Conservation (phyloP, 805 yeast genomes). For the Yamadazyma ubonensis region DNA sequence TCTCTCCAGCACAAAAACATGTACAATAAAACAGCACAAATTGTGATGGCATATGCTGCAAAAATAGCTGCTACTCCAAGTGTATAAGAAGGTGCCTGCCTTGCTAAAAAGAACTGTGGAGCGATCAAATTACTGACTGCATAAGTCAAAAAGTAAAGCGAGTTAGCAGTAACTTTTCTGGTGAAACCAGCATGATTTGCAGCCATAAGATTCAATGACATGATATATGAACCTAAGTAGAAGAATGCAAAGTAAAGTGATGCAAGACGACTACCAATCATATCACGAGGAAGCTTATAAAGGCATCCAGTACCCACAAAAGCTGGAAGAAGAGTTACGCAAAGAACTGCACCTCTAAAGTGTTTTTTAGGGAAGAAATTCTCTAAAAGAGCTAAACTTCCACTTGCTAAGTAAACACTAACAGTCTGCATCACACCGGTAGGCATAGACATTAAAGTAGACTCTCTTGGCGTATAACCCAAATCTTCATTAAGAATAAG, state of each 20-base stretch:
- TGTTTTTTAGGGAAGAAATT: slow-evolving; percentile 13
- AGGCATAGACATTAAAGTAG: slow-evolving; percentile 9
- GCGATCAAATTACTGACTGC: slow-evolving; percentile 11
- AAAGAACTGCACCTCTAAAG: slow-evolving; percentile 10
- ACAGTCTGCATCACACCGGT: slow-evolving; percentile 11
- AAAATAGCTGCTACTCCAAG: slow-evolving; percentile 12
- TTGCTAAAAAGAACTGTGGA: slow-evolving; percentile 10
- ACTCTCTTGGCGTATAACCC: slow-evolving; percentile 14
- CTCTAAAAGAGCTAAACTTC: slow-evolving; percentile 8
- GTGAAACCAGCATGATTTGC: slow-evolving; percentile 13
- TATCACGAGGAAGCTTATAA: slow-evolving; percentile 8
- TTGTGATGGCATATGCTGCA: slow-evolving; percentile 10
- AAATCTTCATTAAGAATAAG: slow-evolving; percentile 18
- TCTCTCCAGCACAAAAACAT: slow-evolving; percentile 12
- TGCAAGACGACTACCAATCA: slow-evolving; percentile 7
- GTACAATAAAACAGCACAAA: slow-evolving; percentile 7
- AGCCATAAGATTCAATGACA: slow-evolving; percentile 10
- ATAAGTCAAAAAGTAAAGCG: slow-evolving; percentile 9
- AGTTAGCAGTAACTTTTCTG: slow-evolving; percentile 8
- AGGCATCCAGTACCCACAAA: slow-evolving; percentile 12
- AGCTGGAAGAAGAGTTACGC: slow-evolving; percentile 9
- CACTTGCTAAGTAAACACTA: slow-evolving; percentile 8
- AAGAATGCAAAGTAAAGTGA: slow-evolving; percentile 12
- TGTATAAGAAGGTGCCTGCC: slow-evolving; percentile 8
- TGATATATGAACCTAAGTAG: slow-evolving; percentile 10